Base-by-base conservation (phyloP, 108 stramenopile species). In the Pseudonitzschia pungens region DNA sequence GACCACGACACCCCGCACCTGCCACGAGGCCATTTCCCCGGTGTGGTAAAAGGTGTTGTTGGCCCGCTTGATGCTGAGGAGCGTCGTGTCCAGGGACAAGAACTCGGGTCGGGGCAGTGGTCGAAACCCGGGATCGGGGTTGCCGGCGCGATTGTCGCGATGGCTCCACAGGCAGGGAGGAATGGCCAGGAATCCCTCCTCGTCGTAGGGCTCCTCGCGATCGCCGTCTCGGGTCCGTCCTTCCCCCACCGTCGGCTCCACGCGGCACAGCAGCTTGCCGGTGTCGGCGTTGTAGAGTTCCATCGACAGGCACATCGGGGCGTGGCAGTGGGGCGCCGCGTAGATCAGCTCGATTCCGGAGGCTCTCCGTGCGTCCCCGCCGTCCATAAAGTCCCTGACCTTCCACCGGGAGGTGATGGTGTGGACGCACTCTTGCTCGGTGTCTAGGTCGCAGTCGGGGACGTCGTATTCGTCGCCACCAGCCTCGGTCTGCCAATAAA, bases 241-340 rank as follows among this genome's bases (percentile, higher is more conserved):
- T 7, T 33, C 18, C 12, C 81, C 81, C 27, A 24, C 27, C 9
- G 53, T 64, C 7, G 81, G 73, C 24, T 74, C 73, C 20, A 82
- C 68, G 24, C 21, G 64, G 33, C 81, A 82, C 58, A 82, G 28
- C 28, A 82, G 48, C 18, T 57, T 33, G 9, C 81, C 81, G 3
- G 81, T 82, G 50, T 82, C 81, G 7, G 72, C 81, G 74, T 82
- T 82, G 62, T 82, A 82, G 18, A 82, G 62, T 42, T 82, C 81
- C 81, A 78, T 77, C 15, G 77, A 78, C 24, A 82, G 20, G 45
- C 81, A 82, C 2, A 68, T 31, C 7, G 77, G 81, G 0, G 81
- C 81, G 50, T 82, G 81, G 43, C 81, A 82, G 41, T 82, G 81
- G 7, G 81, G 81, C 6, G 50, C 77, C 14, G 76, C 77, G 51